phyloP scores from a whole-genome alignment of 139 green algal genomes.

The Haematococcus lacustris region DNA sequence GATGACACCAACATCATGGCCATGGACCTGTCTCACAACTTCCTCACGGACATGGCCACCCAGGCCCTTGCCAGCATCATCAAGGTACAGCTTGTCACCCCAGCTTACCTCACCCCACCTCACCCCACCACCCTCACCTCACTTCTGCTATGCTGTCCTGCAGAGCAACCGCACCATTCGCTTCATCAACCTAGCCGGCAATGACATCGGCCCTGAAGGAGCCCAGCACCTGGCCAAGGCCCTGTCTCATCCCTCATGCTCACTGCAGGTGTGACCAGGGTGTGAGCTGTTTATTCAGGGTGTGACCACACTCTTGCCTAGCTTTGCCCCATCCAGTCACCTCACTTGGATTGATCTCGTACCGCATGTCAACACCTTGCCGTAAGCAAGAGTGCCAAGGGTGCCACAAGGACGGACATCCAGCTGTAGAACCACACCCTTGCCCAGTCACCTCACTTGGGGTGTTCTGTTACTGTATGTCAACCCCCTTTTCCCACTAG shows the following conservation, averaged over 20 bases:
- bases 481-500: too few species aligned
- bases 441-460: too few species aligned
- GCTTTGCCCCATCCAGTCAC: too few species aligned
- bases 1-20: slow-evolving; percentile 16
- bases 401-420: too few species aligned
- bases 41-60: slow-evolving; percentile 33
- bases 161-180: slow-evolving; percentile 21
- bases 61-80: slow-evolving; percentile 24
- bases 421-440: too few species aligned
- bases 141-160: background rate
- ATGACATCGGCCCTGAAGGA: slow-evolving; percentile 29
- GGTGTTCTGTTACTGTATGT: too few species aligned
- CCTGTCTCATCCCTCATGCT: slow-evolving; percentile 4
- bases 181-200: slow-evolving; percentile 36
- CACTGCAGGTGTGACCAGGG: slow-evolving; percentile 26
- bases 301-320: too few species aligned
- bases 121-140: background rate
- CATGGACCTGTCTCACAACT: slow-evolving; percentile 40
- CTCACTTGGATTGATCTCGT: too few species aligned
- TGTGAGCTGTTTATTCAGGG: too few species aligned
- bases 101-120: background rate
- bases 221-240: slow-evolving; percentile 14
- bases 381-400: too few species aligned
- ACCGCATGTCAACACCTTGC: too few species aligned
- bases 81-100: slow-evolving; percentile 28